Evolutionary conservation across 257 asterid genomes (phyloP), one percentile per base, ranked within the genome.

Genomic region (Pogostemon cablin): DNA sequence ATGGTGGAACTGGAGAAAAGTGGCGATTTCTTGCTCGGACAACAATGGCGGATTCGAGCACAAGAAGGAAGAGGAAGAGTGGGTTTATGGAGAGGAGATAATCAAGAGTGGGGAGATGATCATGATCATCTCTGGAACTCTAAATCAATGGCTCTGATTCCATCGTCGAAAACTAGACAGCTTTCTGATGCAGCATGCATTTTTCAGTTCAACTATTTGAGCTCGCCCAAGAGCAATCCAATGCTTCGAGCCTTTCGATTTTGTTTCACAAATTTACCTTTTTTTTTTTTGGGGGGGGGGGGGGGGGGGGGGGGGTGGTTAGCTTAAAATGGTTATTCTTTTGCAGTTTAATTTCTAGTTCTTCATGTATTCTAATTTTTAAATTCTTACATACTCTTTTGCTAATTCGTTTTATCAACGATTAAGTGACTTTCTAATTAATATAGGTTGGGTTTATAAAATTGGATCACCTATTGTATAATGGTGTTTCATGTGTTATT

Each of bases 1-100:
- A 11, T 90, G 95, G 95, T 86, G 89, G 85, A 88, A 88, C 58
- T 93, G 98, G 98, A 80, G 97, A 65, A 88, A 81, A 11, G 93
- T 88, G 25, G 83, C 92, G 1, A 66, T 93, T 77, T 82, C 96
- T n/a, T 90, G 97, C 85, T 82, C 96, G 12, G 95, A 84, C 39
- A 87, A 75, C 4, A 34, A 34, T 0, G 87, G 84, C 0, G 84
- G 72, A 1, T 11, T 50, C 4, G 87, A 79, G 43, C 39, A 55
- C 37, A 78, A 78, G 60, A 80, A 72, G 10, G 93, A 82, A 25
- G 87, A 81, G 37, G 90, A 78, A 10, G 79, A 83, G 40, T 86
- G 96, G 86, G 95, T 82, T 6, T 82, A 69, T 65, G 88, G 84
- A 6, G 98, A 77, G 56, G 95, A 86, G 80, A 79, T 74, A 0